A percentile compares a stretch with the other conserved stretches of the same genome.
Evolutionary conservation across 805 yeast species (phyloP).

Genomic region (Yarrowia sp.): DNA sequence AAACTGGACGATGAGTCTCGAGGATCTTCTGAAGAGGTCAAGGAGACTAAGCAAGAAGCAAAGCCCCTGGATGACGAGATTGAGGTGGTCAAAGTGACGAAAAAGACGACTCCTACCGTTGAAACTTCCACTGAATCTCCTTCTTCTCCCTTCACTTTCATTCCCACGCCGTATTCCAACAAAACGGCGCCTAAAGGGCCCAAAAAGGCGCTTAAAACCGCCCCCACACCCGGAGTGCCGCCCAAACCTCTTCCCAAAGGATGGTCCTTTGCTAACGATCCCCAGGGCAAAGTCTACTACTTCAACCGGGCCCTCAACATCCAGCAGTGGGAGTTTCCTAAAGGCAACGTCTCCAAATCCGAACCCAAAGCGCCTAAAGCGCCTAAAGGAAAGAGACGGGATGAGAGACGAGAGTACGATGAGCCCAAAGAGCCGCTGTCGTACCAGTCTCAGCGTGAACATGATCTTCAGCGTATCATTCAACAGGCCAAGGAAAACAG

Average conservation of each 20-base stretch:
- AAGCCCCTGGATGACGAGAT: not conserved
- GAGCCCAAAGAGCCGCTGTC: constrained; percentile 28
- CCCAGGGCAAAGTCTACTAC: constrained; percentile 18
- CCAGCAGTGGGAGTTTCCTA: constrained; percentile 26
- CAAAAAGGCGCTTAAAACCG: constrained; percentile 29
- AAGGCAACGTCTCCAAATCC: constrained; percentile 3
- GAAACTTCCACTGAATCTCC: not conserved
- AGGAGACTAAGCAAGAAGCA: not conserved
- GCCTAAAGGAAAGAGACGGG: constrained; percentile 35
- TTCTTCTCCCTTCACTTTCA: constrained; percentile 30
- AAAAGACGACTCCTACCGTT: not conserved
- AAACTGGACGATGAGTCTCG: constrained; percentile 31
- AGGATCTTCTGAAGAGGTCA: constrained; percentile 14
- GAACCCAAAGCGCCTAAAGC: constrained; percentile 34
- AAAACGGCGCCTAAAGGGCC: constrained; percentile 27
- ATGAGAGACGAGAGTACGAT: constrained; percentile 31
- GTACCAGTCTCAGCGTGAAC: constrained; percentile 30
- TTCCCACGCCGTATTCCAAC: constrained; percentile 28
- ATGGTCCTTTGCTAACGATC: constrained; percentile 4
- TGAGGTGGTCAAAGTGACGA: not conserved
- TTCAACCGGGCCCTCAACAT: not conserved
- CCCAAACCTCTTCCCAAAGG: not conserved
- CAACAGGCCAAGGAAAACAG: constrained; percentile 38
- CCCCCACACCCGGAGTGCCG: not conserved
- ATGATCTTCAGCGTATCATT: constrained; percentile 42